phyloP scores from a whole-genome alignment of 208 protist genomes.

The Wallacemonas sp. region DNA sequence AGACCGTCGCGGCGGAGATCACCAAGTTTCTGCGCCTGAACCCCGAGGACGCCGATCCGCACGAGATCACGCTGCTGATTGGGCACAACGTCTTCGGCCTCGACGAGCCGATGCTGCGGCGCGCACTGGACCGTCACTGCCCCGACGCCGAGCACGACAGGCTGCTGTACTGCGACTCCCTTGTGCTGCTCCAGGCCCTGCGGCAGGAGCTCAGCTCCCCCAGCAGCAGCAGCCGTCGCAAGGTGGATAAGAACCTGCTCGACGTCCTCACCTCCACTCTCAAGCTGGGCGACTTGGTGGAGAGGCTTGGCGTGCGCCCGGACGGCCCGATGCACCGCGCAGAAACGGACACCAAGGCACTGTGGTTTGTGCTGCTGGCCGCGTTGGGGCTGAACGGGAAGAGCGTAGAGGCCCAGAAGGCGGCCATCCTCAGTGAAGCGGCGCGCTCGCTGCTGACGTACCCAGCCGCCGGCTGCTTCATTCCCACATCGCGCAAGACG shows the following conservation, averaged over 20 bases:
- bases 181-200: slow-evolving; percentile 58
- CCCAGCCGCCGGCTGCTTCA: slow-evolving; percentile 69
- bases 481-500: slow-evolving; percentile 44
- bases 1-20: slow-evolving; percentile 54
- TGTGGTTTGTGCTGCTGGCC: slow-evolving; percentile 86
- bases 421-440: slow-evolving; percentile 46
- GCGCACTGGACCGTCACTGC: slow-evolving; percentile 45
- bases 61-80: slow-evolving; percentile 76
- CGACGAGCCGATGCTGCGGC: slow-evolving; percentile 85
- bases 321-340: slow-evolving; percentile 83
- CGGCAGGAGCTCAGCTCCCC: slow-evolving; percentile 36
- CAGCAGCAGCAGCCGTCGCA: background rate
- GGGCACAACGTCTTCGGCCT: slow-evolving; percentile 86
- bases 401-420: slow-evolving; percentile 40
- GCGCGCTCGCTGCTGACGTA: slow-evolving; percentile 57
- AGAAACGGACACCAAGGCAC: slow-evolving; percentile 76
- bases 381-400: slow-evolving; percentile 41
- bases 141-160: slow-evolving; percentile 42
- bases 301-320: slow-evolving; percentile 55
- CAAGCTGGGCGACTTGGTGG: slow-evolving; percentile 61
- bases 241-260: slow-evolving; percentile 37
- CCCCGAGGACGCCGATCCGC: slow-evolving; percentile 27
- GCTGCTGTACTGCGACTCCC: slow-evolving; percentile 84
- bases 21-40: slow-evolving; percentile 68
- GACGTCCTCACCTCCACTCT: slow-evolving; percentile 69